Evolutionary conservation across 2,329 filamentous ascomycete genomes (phyloP).

Genomic region (Exophiala bonariae): DNA sequence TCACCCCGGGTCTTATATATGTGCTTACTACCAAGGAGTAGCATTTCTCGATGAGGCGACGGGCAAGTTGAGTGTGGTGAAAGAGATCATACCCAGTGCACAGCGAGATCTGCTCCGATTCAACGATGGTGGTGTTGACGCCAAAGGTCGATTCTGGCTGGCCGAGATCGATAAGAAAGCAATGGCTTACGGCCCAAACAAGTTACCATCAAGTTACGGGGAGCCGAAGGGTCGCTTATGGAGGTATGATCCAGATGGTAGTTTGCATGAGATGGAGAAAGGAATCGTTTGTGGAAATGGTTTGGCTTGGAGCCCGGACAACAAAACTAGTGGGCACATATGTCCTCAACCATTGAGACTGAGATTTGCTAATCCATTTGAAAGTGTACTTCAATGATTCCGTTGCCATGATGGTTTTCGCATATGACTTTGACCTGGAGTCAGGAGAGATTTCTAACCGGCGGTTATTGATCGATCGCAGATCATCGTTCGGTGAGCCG

Average conservation of each 20-base stretch:
- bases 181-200: slow-evolving; percentile 34
- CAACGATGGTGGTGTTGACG: slow-evolving; percentile 39
- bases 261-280: slow-evolving; percentile 35
- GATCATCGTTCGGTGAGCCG: slow-evolving; percentile 33
- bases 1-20: slow-evolving; percentile 39
- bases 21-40: slow-evolving; percentile 40
- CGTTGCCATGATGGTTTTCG: slow-evolving; percentile 33
- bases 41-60: slow-evolving; percentile 39
- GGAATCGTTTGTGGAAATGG: slow-evolving; percentile 40
- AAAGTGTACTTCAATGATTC: slow-evolving; percentile 40
- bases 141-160: slow-evolving; percentile 36
- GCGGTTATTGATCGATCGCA: slow-evolving; percentile 31
- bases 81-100: slow-evolving; percentile 37
- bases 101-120: slow-evolving; percentile 34
- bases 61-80: slow-evolving; percentile 36
- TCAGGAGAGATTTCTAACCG: slow-evolving; percentile 34
- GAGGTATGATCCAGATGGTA: slow-evolving; percentile 31
- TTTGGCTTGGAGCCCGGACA: slow-evolving; percentile 39
- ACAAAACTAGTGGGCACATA: slow-evolving; percentile 33
- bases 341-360: too few relatives aligned
- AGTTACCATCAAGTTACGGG: slow-evolving; percentile 33
- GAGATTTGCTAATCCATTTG: background rate
- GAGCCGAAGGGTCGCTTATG: slow-evolving; percentile 29
- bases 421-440: slow-evolving; percentile 37
- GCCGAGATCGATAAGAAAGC: slow-evolving; percentile 39